Conservation (phyloP, 148 eudicot species). For the Rhododendron molle region DNA sequence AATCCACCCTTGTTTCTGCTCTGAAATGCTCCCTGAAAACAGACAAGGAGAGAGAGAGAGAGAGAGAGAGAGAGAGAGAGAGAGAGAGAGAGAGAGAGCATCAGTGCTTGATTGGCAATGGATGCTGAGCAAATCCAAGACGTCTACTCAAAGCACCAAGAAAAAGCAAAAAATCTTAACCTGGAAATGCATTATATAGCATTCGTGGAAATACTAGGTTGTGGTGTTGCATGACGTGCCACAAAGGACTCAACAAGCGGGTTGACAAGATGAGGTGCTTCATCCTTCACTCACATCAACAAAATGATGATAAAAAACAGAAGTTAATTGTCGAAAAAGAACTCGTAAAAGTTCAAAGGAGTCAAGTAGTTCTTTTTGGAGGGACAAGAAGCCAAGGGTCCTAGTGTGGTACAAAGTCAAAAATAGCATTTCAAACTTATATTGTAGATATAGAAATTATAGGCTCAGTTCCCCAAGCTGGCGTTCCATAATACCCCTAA, state of each 20-base stretch:
- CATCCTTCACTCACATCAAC: slow-evolving; percentile 51
- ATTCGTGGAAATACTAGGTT: slow-evolving; percentile 8
- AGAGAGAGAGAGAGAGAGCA: not conserved
- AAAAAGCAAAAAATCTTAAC: not conserved
- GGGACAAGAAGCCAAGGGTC: not conserved
- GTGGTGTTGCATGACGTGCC: slow-evolving; percentile 50
- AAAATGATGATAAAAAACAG: slow-evolving; percentile 5
- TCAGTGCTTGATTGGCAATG: not conserved
- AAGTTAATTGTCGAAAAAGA: not conserved
- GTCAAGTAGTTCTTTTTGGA: not conserved
- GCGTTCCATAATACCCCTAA: not conserved
- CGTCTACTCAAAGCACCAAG: not conserved
- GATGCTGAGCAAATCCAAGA: not conserved
- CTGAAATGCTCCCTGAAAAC: not conserved
- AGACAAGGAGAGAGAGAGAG: not conserved
- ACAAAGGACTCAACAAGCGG: slow-evolving; percentile 75
- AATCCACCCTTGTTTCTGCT: not conserved
- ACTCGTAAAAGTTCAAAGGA: not conserved
- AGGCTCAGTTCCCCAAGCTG: not conserved
- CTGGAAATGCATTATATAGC: slow-evolving; percentile 1
- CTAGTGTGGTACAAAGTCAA: not conserved
- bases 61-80: not conserved
- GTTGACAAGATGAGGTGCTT: slow-evolving; percentile 88
- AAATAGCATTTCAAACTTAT: not conserved
- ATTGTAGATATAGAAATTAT: not conserved